These are phyloP conservation scores for Cenococcum geophilum DNA, from an alignment of 495 filamentous ascomycete species.

Conservation along the genomic window DNA sequence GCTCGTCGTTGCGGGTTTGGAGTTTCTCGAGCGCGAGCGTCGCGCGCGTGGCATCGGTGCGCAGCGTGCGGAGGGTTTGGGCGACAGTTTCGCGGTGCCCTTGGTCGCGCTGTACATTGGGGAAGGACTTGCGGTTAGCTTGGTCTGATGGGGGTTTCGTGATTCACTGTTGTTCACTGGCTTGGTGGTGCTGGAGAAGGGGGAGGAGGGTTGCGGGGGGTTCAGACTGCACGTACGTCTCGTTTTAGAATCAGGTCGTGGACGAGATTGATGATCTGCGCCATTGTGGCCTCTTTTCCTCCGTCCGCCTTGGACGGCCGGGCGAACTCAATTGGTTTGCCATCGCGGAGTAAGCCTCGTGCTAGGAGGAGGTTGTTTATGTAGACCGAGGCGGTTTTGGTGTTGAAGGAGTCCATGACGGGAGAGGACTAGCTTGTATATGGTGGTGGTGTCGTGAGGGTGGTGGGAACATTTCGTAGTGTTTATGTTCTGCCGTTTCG, in stretches of 20 bases:
- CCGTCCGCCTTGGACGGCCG: conserved; percentile 61
- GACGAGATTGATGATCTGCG: conserved; percentile 80
- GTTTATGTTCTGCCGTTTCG: neutral
- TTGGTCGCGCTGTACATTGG: conserved; percentile 70
- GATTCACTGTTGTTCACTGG: too few relatives aligned
- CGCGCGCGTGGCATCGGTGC: conserved; percentile 48
- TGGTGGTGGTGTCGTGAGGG: neutral
- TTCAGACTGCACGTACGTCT: conserved; percentile 57
- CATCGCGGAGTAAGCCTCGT: conserved; percentile 79
- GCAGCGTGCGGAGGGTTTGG: conserved; percentile 67
- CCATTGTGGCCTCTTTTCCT: conserved; percentile 64
- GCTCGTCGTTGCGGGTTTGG: conserved; percentile 62
- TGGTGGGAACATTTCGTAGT: neutral
- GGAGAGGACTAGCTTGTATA: neutral
- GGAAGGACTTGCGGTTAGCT: neutral
- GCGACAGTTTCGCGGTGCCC: conserved; percentile 77
- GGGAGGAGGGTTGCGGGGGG: neutral
- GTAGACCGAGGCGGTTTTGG: conserved; percentile 84
- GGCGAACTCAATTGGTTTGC: conserved; percentile 78
- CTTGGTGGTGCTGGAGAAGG: too few relatives aligned
- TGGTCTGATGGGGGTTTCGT: too few relatives aligned
- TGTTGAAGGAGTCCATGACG: conserved; percentile 68
- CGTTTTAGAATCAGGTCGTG: conserved; percentile 82
- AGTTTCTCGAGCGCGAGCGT: conserved; percentile 46
- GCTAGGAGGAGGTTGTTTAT: conserved; percentile 94